Evolutionary conservation across 129 eudicot species (phyloP).

Genomic region (Escallonia rubra): DNA sequence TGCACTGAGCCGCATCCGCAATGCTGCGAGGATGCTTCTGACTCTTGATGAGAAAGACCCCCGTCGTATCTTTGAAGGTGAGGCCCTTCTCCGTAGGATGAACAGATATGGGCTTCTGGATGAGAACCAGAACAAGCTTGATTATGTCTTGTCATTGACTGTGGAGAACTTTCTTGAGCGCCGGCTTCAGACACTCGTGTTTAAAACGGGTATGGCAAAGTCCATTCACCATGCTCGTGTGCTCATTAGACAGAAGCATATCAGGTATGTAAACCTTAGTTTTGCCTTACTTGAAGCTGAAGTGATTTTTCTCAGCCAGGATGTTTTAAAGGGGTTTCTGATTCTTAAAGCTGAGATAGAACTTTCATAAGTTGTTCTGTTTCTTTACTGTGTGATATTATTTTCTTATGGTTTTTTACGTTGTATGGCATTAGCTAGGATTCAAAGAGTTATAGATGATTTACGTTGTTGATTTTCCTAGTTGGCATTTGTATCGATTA

Average conservation of each 20-base stretch:
- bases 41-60: constrained; percentile 37
- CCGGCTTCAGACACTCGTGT: constrained; percentile 38
- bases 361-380: no score
- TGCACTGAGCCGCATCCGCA: constrained; percentile 38
- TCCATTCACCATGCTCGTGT: constrained; percentile 45
- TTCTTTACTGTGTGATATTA: no score
- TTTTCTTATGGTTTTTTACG: no score
- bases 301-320: not conserved
- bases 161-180: constrained; percentile 45
- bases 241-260: constrained; percentile 43
- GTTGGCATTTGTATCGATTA: no score
- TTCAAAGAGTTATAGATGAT: no score
- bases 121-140: constrained; percentile 41
- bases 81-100: constrained; percentile 47
- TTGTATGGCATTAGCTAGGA: no score
- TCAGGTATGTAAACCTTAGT: constrained; percentile 19
- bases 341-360: no score
- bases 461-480: no score
- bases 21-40: constrained; percentile 38
- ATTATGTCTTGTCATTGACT: constrained; percentile 44
- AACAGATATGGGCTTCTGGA: constrained; percentile 34
- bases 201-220: constrained; percentile 40
- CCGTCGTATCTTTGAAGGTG: constrained; percentile 42
- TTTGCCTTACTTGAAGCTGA: not conserved
- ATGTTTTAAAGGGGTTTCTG: no score